Base-by-base conservation (phyloP, 768 basidiomycete genomes). In the Russula sp. region DNA sequence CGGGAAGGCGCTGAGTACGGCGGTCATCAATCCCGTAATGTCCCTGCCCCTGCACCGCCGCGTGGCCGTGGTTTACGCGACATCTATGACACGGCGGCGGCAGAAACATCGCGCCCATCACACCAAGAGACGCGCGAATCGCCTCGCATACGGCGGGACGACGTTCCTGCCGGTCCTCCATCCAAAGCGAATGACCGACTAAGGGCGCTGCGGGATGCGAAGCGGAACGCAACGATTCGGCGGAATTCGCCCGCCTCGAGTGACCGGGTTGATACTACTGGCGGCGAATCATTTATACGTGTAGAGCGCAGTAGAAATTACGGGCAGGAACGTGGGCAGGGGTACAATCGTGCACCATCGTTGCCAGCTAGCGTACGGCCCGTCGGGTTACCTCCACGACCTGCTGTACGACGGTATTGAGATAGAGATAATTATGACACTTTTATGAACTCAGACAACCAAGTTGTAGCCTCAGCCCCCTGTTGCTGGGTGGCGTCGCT, bases 141-240 rank as follows among this genome's bases (percentile, higher is more conserved):
- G 3, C 37, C 50, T 27, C 51, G 55, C 18, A 20, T 20, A 9
- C 62, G 53, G 13, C 59, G 57, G 13, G 66, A 63, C 60, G 68
- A 71, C 58, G 68, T 72, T 40, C 55, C 40, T 14, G 45, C 22
- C 18, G 54, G 66, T 48, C 63, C 47, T 31, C 69, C 73, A 13
- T 78, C 77, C 9, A 78, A 72, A 66, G 77, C 79, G 7, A 73
- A 75, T 2, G 76, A 82, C 63, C 78, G 82, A 39, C 71, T 84
- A 56, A 81, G 77, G 69, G 79, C 79, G 20, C 63, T 84, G 22
- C 76, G 84, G 22, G 81, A 83, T 62, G 79, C 78, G 32, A 82
- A 78, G 70, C 78, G 80, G 11, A 70, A 68, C 20, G 75, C 68
- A 16, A 75, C 68, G n/a, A 58, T 68, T 10, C 60, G 44, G 50